Base-by-base conservation (phyloP, 768 basidiomycete species). In the Psilocybe cubensis region DNA sequence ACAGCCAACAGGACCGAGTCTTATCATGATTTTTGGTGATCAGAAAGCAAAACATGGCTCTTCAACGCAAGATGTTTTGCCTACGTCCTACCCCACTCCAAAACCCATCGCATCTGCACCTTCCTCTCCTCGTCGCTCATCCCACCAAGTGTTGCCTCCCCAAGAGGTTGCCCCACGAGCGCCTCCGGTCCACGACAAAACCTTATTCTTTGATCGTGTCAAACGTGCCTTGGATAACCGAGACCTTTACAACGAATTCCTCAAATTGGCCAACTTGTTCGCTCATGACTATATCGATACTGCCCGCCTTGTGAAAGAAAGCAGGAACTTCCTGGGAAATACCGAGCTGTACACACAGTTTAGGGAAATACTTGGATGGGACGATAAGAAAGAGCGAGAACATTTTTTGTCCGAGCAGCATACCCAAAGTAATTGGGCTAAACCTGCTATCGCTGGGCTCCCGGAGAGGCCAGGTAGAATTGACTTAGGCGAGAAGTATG, bases 201-300 rank as follows among this genome's bases (percentile, higher is more conserved):
- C 83, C 2, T 88, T 88, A 53, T 98, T 98, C 75, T 99, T 99
- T 70, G 95, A 97, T 57, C 89, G 90, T 24, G 94, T 98, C 47
- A 89, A 87, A 65, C 84, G 83, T 14, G 78, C 82, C 1, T 75
- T 94, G 42, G 87, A 89, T 54, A 87, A 82, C 60, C 80, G 88
- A 11, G 90, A 92, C 46, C 84, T 86, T 1, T 93, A 91, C 73
- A 93, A 95, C 70, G 97, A 98, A 72, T 98, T 99, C 74, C 76
- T 99, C 59, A 97, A 95, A 68, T 78, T 98, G 43, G 83, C 98
- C 63, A 98, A 98, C 71, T 81, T 99, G 2, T 99, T 95, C 68
- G 91, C 93, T 2, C 94, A 96, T 68, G 93, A 95, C 58, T 86
- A 92, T 67, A 96, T 99, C 64, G 95, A 98, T 65, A 85, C 87